A percentile compares a stretch with the other conserved stretches of the same genome.
Evolutionary conservation across 2,329 filamentous ascomycete genomes (phyloP).

Genomic region (Fusarium paranaense): DNA sequence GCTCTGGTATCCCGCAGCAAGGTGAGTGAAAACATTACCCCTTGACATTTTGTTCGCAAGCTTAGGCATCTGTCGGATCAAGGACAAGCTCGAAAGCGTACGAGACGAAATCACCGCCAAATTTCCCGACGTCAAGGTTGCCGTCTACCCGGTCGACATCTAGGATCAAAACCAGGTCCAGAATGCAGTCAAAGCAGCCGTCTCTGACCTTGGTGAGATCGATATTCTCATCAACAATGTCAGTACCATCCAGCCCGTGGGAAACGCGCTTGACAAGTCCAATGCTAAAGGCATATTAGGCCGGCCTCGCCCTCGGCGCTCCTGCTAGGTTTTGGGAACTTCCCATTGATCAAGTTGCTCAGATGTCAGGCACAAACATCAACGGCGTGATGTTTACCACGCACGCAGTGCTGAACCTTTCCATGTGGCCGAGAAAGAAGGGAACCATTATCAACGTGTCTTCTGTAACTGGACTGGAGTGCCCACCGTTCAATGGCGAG

Average conservation of each 20-base stretch:
- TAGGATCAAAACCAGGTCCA: slow-evolving; percentile 5
- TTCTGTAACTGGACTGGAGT: slow-evolving; percentile 13
- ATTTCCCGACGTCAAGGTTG: background rate
- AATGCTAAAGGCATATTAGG: background rate
- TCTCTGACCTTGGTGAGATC: slow-evolving; percentile 16
- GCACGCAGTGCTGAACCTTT: slow-evolving; percentile 49
- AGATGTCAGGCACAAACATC: slow-evolving; percentile 45
- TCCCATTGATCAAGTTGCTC: background rate
- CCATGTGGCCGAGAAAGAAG: slow-evolving; percentile 13
- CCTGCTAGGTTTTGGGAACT: slow-evolving; percentile 21
- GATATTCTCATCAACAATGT: slow-evolving; percentile 32
- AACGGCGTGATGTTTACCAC: slow-evolving; percentile 44
- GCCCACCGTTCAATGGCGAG: slow-evolving; percentile 17
- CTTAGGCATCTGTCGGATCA: too few species aligned
- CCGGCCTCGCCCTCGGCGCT: slow-evolving; percentile 21
- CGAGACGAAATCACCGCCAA: background rate
- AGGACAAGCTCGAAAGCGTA: slow-evolving; percentile 7
- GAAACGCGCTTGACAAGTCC: too few species aligned
- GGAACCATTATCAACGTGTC: slow-evolving; percentile 25
- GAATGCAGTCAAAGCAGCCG: background rate
- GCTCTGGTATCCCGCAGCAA: too few species aligned
- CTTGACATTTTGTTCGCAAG: too few species aligned
- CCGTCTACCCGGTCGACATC: slow-evolving; percentile 5
- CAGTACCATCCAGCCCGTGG: background rate
- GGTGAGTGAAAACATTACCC: too few species aligned